A percentile compares a stretch with the other conserved stretches of the same genome.
Evolutionary conservation across 306 rosid species (phyloP).

Genomic region (Luffa acutangula): DNA sequence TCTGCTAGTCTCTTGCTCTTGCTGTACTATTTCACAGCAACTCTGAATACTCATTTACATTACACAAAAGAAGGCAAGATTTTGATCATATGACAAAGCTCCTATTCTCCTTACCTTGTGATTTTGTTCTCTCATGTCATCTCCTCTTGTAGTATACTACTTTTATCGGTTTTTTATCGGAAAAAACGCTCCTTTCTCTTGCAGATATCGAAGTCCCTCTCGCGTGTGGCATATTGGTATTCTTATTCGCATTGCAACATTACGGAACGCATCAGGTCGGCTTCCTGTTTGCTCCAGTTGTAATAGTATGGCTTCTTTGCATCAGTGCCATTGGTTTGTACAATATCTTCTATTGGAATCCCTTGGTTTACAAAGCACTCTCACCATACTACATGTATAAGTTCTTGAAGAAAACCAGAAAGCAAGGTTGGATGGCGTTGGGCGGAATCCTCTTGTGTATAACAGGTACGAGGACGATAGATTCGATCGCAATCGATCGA

Average conservation of each 20-base stretch:
- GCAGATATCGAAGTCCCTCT: conserved; percentile 90
- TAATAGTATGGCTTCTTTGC: conserved; percentile 80
- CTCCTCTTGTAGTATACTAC: background rate
- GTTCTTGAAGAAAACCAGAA: conserved; percentile 70
- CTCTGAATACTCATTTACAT: background rate
- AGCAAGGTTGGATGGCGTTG: conserved; percentile 90
- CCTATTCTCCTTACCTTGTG: background rate
- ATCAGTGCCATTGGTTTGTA: conserved; percentile 82
- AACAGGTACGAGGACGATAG: conserved; percentile 41
- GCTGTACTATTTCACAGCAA: background rate
- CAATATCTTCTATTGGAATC: conserved; percentile 87
- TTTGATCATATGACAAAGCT: background rate
- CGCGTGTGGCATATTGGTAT: conserved; percentile 62
- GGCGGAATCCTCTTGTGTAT: conserved; percentile 87
- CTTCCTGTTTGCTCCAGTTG: conserved; percentile 80
- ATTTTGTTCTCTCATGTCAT: background rate
- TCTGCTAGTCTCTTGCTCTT: background rate
- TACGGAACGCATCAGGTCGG: conserved; percentile 87
- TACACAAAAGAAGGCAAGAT: background rate
- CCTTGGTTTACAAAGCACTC: conserved; percentile 78
- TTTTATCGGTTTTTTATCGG: background rate
- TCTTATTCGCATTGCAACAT: conserved; percentile 85
- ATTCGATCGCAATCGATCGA: background rate
- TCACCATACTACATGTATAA: conserved; percentile 92
- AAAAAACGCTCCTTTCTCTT: background rate